These are phyloP conservation scores for Colletotrichum sp. DNA, from an alignment of 2,329 filamentous ascomycete genomes.

Conservation along the genomic window DNA sequence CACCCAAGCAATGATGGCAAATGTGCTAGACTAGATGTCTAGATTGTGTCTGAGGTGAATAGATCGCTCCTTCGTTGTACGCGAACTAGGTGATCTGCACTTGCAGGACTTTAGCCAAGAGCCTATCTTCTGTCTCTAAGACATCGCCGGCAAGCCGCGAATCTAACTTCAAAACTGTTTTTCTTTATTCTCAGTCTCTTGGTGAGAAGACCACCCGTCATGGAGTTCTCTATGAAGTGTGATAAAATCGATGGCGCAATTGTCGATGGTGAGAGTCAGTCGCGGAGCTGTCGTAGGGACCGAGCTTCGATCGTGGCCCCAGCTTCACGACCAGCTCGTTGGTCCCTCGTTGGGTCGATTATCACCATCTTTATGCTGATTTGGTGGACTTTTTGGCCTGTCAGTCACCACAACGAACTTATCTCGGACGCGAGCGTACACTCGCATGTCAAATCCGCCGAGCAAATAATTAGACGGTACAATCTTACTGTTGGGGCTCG, in stretches of 20 bases:
- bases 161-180: neutral
- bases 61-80: too few relatives aligned
- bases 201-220: neutral
- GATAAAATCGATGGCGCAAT: neutral
- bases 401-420: too few relatives aligned
- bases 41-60: neutral
- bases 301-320: neutral
- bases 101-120: neutral
- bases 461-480: neutral
- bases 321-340: neutral
- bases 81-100: too few relatives aligned
- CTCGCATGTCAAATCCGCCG: neutral
- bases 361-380: neutral
- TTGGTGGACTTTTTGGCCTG: neutral
- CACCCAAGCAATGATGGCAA: rapidly evolving
- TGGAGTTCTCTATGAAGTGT: neutral
- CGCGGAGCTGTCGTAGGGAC: neutral
- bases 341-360: neutral
- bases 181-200: neutral
- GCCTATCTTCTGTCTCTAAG: neutral
- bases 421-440: neutral
- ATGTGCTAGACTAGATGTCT: rapidly evolving
- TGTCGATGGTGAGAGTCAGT: neutral
- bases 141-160: rapidly evolving
- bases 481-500: neutral